These are phyloP conservation scores for Drosera spatulata DNA, from an alignment of 179 eudicot species.

Conservation along the genomic window DNA sequence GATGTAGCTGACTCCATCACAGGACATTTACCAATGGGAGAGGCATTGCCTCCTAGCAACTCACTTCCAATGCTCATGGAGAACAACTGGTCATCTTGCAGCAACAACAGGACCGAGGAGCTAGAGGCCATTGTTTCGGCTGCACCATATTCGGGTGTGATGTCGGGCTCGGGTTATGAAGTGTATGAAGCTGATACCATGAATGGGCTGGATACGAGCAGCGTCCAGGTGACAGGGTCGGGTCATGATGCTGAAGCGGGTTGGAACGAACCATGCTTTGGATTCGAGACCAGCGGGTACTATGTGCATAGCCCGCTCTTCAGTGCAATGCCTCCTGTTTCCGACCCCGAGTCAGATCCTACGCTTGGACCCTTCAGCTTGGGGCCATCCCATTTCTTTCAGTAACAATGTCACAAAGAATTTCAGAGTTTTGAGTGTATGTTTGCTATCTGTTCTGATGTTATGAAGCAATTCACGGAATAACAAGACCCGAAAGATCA, in stretches of 20 bases:
- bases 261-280: conserved; percentile 18
- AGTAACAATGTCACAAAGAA: background rate
- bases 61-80: too few species aligned
- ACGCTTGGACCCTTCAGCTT: conserved; percentile 21
- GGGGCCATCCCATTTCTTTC: conserved; percentile 25
- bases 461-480: too few species aligned
- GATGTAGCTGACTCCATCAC: background rate
- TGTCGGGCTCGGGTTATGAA: too few species aligned
- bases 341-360: conserved; percentile 6
- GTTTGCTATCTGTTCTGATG: too few species aligned
- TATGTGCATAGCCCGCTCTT: conserved; percentile 29
- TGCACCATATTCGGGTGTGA: too few species aligned
- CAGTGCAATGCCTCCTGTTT: conserved; percentile 30
- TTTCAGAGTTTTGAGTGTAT: too few species aligned
- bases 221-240: too few species aligned
- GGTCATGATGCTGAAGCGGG: background rate
- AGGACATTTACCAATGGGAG: background rate
- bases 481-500: too few species aligned
- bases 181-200: conserved; percentile 9
- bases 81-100: too few species aligned
- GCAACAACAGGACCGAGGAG: too few species aligned
- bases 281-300: conserved; percentile 20
- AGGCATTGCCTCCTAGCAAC: too few species aligned
- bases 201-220: background rate
- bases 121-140: too few species aligned